These are phyloP conservation scores for Heritiera littoralis DNA, from an alignment of 345 rosid genomes.

Conservation along the genomic window DNA sequence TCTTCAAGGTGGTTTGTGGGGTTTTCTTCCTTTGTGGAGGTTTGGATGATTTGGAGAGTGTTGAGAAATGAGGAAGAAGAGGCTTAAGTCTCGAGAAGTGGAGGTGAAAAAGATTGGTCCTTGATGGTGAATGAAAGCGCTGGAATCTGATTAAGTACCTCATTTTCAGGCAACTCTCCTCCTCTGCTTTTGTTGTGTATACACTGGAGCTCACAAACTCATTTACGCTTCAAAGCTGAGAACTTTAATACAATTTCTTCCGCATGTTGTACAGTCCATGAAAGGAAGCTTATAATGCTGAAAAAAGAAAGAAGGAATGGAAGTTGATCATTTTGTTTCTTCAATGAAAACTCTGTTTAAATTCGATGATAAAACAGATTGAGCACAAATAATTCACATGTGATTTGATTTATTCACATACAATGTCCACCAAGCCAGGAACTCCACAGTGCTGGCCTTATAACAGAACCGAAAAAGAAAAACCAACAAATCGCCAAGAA, in stretches of 20 bases:
- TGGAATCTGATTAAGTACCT: constrained; percentile 28
- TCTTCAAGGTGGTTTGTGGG: constrained; percentile 29
- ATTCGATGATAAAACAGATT: too few species aligned
- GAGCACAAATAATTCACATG: too few species aligned
- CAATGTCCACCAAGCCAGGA: too few species aligned
- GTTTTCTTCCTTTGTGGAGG: constrained; percentile 24
- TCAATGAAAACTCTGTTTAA: too few species aligned
- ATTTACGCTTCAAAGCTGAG: not conserved
- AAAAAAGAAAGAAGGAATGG: too few species aligned
- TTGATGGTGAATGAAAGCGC: constrained; percentile 19
- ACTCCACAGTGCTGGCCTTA: too few species aligned
- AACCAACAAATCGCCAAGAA: too few species aligned
- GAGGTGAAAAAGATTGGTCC: constrained; percentile 9
- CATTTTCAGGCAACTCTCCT: constrained; percentile 19
- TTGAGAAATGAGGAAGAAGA: constrained; percentile 33
- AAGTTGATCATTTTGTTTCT: too few species aligned
- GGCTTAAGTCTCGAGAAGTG: constrained; percentile 18
- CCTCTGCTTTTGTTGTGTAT: not conserved
- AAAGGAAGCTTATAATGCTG: too few species aligned
- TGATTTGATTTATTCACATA: too few species aligned
- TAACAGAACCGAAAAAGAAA: too few species aligned
- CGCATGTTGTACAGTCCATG: too few species aligned
- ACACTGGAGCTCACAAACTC: not conserved
- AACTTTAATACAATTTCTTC: not conserved
- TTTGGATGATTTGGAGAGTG: constrained; percentile 42